These are phyloP conservation scores for Mucor saturninus DNA, from an alignment of 371 early-diverging fungal species.

Conservation along the genomic window DNA sequence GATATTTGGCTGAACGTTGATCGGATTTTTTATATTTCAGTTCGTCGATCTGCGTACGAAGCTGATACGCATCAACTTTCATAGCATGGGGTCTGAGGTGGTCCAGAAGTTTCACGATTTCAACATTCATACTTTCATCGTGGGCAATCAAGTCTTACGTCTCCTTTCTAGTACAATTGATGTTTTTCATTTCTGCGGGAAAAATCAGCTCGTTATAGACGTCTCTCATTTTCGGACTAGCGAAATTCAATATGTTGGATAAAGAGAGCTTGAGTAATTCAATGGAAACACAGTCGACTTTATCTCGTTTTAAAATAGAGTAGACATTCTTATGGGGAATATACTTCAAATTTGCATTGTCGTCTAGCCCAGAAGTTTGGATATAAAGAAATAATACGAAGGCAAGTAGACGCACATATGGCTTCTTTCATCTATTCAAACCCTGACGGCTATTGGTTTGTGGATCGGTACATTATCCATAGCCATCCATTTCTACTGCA, in stretches of 20 bases:
- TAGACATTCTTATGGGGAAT: constrained; percentile 21
- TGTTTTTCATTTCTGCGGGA: constrained; percentile 21
- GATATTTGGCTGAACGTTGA: constrained; percentile 3
- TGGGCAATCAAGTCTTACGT: no score
- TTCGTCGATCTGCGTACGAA: no score
- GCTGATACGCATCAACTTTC: no score
- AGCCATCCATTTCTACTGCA: no score
- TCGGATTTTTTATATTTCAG: no score
- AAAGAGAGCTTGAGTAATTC: constrained; percentile 24
- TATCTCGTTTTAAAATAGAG: constrained; percentile 19
- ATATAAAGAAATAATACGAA: neutral
- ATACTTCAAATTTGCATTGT: constrained; percentile 12
- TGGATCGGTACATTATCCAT: no score
- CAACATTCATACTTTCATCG: no score
- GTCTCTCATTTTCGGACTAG: constrained; percentile 21
- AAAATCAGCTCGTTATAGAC: constrained; percentile 15
- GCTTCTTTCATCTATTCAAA: no score
- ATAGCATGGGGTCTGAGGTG: no score
- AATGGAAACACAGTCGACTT: constrained; percentile 12
- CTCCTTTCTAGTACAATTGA: neutral
- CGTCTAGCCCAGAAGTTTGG: constrained; percentile 1
- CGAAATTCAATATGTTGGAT: constrained; percentile 25
- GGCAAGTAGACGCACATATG: neutral
- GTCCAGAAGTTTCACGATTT: no score
- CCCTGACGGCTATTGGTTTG: no score